These are phyloP conservation scores for Oryza meyeriana DNA, from an alignment of 176 grass and related monocot genomes.

Conservation along the genomic window DNA sequence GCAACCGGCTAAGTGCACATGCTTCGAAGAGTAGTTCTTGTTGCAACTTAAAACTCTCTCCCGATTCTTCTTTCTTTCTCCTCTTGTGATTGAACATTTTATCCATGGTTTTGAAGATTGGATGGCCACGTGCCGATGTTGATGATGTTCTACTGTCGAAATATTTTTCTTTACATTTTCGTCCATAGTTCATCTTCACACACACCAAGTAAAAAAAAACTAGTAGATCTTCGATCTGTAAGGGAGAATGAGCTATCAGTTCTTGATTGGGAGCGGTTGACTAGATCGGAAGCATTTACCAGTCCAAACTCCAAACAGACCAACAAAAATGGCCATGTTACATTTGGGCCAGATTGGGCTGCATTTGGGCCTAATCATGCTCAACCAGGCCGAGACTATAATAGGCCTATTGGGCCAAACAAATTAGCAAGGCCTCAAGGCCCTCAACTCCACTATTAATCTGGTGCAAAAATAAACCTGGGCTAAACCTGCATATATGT, in stretches of 20 bases:
- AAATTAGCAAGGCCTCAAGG: background rate
- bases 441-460: too few species aligned
- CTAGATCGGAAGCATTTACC: background rate
- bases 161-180: background rate
- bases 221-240: background rate
- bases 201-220: too few species aligned
- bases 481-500: background rate
- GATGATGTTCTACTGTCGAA: background rate
- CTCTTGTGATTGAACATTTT: background rate
- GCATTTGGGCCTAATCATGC: background rate
- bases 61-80: background rate
- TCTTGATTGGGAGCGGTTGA: background rate
- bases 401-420: background rate
- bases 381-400: background rate
- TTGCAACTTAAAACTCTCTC: background rate
- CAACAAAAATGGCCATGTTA: background rate
- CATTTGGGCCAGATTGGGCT: background rate
- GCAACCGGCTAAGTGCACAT: background rate
- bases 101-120: background rate
- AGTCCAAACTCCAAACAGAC: background rate
- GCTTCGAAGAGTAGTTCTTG: constrained; percentile 15
- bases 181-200: background rate
- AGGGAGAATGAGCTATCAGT: background rate
- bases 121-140: background rate
- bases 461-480: background rate